Percentiles rank a stretch among this genome's conserved stretches.
Evolutionary conservation across 2,329 filamentous ascomycete species (phyloP).

Genomic region (Fusarium ramigenum): DNA sequence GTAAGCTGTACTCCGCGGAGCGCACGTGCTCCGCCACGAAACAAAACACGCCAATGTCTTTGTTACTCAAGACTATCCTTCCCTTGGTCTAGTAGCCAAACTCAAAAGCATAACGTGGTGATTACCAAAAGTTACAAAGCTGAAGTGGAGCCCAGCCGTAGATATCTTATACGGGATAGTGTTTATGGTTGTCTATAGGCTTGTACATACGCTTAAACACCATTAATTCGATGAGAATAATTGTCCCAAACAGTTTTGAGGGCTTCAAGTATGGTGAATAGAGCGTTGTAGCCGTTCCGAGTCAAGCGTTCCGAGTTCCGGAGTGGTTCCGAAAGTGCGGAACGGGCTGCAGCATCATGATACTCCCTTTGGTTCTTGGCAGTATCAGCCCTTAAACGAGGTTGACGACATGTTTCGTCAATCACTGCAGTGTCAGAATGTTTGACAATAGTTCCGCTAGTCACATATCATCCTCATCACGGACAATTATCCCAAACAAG

Average conservation of each 20-base stretch:
- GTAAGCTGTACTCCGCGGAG: too few species aligned
- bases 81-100: neutral
- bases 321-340: neutral
- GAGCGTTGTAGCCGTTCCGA: neutral
- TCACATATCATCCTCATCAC: neutral
- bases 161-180: neutral
- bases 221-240: accelerated
- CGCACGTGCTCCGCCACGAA: neutral
- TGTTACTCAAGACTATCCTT: neutral
- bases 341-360: neutral
- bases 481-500: neutral
- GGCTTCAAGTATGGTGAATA: accelerated
- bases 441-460: neutral
- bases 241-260: accelerated
- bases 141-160: neutral
- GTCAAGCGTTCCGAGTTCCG: neutral
- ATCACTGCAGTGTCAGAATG: neutral
- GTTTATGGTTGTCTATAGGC: neutral
- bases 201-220: neutral
- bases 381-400: neutral
- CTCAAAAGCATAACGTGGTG: neutral
- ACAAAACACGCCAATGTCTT: neutral
- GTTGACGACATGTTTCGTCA: neutral
- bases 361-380: neutral
- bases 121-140: neutral